phyloP scores from a whole-genome alignment of 331 rosid species.

The Pyrus hybrid region DNA sequence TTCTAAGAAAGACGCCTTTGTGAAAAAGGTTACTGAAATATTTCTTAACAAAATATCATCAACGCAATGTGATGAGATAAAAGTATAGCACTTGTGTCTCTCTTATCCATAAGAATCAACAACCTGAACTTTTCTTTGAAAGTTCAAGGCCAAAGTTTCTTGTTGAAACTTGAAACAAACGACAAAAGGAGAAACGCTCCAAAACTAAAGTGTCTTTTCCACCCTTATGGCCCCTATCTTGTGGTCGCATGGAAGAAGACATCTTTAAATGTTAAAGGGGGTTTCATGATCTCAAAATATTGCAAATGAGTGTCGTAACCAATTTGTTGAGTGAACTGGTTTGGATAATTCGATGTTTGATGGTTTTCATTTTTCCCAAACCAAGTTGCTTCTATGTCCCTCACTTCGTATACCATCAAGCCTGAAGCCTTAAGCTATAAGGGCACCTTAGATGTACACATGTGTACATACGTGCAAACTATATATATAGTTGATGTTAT shows the following conservation, averaged over 20 bases:
- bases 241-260: background rate
- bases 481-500: background rate
- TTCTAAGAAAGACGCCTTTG: background rate
- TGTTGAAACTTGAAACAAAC: background rate
- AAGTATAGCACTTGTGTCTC: background rate
- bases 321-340: background rate
- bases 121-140: background rate
- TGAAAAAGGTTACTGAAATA: background rate
- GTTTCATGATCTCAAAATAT: background rate
- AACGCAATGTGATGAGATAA: background rate
- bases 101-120: no score
- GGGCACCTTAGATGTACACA: background rate
- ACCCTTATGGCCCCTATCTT: background rate
- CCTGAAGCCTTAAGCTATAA: background rate
- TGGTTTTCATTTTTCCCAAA: background rate
- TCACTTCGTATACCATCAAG: background rate
- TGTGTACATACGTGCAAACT: background rate
- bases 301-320: background rate
- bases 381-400: background rate
- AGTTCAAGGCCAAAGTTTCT: background rate
- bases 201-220: background rate
- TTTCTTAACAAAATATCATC: background rate
- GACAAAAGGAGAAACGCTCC: background rate
- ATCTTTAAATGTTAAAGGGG: background rate
- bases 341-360: background rate